Evolutionary conservation across 306 rosid genomes (phyloP).

Genomic region (Acacia confusa): DNA sequence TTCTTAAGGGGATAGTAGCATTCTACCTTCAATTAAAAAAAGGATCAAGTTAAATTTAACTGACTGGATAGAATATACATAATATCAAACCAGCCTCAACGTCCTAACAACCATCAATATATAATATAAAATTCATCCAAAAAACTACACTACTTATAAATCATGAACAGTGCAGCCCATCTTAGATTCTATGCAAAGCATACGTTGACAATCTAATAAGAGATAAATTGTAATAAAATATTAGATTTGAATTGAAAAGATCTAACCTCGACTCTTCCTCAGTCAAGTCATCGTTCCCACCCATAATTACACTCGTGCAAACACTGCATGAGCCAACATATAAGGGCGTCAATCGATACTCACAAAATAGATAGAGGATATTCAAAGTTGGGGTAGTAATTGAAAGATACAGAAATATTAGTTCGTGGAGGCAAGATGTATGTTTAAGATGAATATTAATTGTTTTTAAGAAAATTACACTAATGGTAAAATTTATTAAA

Average conservation of each 20-base stretch:
- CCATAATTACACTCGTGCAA: constrained; percentile 86
- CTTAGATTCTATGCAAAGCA: neutral
- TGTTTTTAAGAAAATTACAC: neutral
- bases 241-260: constrained; percentile 27
- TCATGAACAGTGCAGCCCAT: neutral
- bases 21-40: neutral
- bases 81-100: neutral
- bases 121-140: neutral
- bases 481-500: neutral
- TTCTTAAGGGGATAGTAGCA: constrained; percentile 10
- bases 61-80: neutral
- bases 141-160: neutral
- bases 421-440: neutral
- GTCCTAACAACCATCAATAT: neutral
- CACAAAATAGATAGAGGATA: constrained; percentile 1
- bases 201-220: neutral
- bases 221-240: constrained; percentile 1
- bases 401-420: neutral
- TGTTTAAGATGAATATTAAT: neutral
- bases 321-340: constrained; percentile 57
- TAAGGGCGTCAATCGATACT: constrained; percentile 16
- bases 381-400: constrained; percentile 27
- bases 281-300: constrained; percentile 59
- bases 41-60: neutral
- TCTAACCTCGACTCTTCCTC: constrained; percentile 87